Percentiles rank a stretch among this genome's conserved stretches.
Evolutionary conservation across 2,329 filamentous ascomycete genomes (phyloP).

Genomic region (Cladophialophora yegresii): DNA sequence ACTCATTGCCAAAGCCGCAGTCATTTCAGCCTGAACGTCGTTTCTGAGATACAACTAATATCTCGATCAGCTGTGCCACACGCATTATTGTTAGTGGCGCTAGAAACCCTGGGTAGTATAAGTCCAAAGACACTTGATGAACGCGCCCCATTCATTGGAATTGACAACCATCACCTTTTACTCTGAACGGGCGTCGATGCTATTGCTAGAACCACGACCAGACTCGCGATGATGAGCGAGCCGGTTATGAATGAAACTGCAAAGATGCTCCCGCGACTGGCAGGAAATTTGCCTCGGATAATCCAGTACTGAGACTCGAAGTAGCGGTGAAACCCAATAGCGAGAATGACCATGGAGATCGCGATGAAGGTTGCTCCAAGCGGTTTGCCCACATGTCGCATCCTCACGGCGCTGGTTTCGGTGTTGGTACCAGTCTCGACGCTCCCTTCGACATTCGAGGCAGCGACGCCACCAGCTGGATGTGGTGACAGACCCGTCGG

Average conservation of each 20-base stretch:
- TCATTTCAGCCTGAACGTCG: not conserved
- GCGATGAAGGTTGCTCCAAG: conserved; percentile 66
- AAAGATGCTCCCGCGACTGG: conserved; percentile 62
- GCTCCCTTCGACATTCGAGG: not conserved
- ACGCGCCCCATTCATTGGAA: not conserved
- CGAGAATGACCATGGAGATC: conserved; percentile 61
- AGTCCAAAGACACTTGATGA: not conserved
- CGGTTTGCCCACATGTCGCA: conserved; percentile 60
- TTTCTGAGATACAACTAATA: not conserved
- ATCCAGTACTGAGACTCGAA: conserved; percentile 70
- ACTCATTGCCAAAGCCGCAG: not conserved
- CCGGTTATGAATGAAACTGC: conserved; percentile 59
- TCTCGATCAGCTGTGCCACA: not conserved
- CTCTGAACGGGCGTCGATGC: conserved; percentile 43
- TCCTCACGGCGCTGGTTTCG: conserved; percentile 39
- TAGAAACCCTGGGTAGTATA: not conserved
- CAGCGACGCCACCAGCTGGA: not conserved
- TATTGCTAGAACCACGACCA: conserved; percentile 62
- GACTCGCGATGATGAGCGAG: conserved; percentile 59
- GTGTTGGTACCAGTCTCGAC: conserved; percentile 21
- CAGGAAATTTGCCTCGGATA: conserved; percentile 66
- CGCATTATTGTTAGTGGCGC: not conserved
- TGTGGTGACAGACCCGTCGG: conserved; percentile 15
- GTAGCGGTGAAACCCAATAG: conserved; percentile 66
- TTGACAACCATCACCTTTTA: not conserved